Evolutionary conservation across 176 grass and related monocot species (phyloP).

Genomic region (Cenchrus americanus): DNA sequence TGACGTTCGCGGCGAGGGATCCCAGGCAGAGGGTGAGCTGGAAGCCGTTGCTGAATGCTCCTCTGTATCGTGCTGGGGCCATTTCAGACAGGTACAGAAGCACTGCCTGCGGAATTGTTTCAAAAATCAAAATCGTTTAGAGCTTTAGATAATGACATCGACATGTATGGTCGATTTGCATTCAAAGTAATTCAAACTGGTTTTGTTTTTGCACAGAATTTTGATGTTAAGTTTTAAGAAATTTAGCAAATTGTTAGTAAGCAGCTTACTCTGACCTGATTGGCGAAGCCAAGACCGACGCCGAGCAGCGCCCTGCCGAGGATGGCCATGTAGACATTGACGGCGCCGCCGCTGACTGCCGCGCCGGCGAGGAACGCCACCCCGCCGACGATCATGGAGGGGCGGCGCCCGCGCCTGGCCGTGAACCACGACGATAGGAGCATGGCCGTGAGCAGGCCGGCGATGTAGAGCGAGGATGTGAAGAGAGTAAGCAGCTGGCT

Average conservation of each 20-base stretch:
- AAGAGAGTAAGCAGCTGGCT: slow-evolving; percentile 69
- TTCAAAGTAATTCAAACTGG: background rate
- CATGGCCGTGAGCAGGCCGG: slow-evolving; percentile 49
- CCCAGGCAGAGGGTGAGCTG: slow-evolving; percentile 46
- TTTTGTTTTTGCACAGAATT: background rate
- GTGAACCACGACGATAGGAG: slow-evolving; percentile 61
- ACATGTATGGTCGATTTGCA: background rate
- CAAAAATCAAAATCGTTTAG: too few species aligned
- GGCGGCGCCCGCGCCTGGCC: slow-evolving; percentile 37
- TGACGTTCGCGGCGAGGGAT: slow-evolving; percentile 33
- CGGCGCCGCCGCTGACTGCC: slow-evolving; percentile 44
- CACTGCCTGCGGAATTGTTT: slow-evolving; percentile 32
- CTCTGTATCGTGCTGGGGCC: slow-evolving; percentile 40
- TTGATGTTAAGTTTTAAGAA: background rate
- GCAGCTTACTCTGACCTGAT: slow-evolving; percentile 24
- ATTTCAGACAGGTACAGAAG: slow-evolving; percentile 65
- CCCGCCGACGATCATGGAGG: slow-evolving; percentile 66
- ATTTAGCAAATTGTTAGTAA: too few species aligned
- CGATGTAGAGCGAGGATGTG: slow-evolving; percentile 65
- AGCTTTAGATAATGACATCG: background rate
- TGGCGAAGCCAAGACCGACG: slow-evolving; percentile 64
- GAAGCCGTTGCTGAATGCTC: slow-evolving; percentile 66
- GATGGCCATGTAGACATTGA: slow-evolving; percentile 66
- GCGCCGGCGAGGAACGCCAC: slow-evolving; percentile 52
- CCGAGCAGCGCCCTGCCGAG: slow-evolving; percentile 63